A percentile compares a stretch with the other conserved stretches of the same genome.
These are phyloP conservation scores for Boechera stricta DNA, from an alignment of 345 rosid genomes.

Conservation along the genomic window DNA sequence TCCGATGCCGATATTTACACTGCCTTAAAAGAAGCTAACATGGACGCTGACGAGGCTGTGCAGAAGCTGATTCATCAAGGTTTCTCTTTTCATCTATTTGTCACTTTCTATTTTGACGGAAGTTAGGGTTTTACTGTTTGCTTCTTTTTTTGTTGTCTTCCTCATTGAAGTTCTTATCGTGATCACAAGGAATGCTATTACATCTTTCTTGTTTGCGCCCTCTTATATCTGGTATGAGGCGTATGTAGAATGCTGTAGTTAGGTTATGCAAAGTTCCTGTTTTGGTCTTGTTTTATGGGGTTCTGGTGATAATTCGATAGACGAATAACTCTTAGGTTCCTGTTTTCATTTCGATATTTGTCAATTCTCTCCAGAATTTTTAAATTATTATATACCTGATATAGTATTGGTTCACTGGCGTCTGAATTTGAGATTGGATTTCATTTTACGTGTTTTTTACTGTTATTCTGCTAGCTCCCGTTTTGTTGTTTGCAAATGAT, in stretches of 20 bases:
- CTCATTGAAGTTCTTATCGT: not conserved
- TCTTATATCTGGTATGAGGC: not conserved
- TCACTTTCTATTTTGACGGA: not conserved
- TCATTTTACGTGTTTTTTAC: conserved; percentile 1
- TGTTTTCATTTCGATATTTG: conserved; percentile 1
- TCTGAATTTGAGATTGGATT: not conserved
- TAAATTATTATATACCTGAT: not conserved
- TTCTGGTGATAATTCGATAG: not conserved
- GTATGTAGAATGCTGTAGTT: not conserved
- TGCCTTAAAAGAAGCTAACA: conserved; percentile 14
- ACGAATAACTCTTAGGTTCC: not conserved
- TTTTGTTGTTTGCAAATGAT: not conserved
- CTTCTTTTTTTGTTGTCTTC: not conserved
- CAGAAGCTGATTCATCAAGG: conserved; percentile 25
- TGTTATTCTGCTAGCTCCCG: not conserved
- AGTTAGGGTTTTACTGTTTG: conserved; percentile 1
- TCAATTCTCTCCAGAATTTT: not conserved
- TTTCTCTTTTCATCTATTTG: not conserved
- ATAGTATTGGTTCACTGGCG: not conserved
- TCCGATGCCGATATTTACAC: conserved; percentile 22
- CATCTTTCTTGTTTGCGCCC: conserved; percentile 6
- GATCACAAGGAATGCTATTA: not conserved
- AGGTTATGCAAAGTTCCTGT: not conserved
- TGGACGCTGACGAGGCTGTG: conserved; percentile 22
- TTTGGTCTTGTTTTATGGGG: not conserved